phyloP scores from a whole-genome alignment of 108 stramenopile genomes.

The Skeletonema potamos region DNA sequence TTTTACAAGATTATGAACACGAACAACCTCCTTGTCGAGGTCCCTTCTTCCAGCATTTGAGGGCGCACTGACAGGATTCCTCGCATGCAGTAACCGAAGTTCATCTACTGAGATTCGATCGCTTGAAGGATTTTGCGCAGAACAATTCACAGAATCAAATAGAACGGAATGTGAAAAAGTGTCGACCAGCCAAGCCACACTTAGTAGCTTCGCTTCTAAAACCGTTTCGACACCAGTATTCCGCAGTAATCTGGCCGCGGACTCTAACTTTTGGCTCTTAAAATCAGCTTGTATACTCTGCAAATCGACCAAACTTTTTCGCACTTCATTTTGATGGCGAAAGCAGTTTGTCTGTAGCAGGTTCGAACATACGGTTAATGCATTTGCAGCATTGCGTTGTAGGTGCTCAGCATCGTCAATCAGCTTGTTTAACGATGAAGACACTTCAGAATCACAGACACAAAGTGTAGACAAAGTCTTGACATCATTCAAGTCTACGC shows the following conservation, averaged over 20 bases:
- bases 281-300: conserved; percentile 40
- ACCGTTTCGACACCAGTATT: conserved; percentile 27
- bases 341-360: conserved; percentile 43
- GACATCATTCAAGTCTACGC: conserved; percentile 14
- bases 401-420: conserved; percentile 51
- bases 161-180: conserved; percentile 18
- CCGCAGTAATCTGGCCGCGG: conserved; percentile 28
- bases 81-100: conserved; percentile 19
- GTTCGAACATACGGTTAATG: conserved; percentile 33
- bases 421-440: conserved; percentile 18
- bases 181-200: conserved; percentile 65
- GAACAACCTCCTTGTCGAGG: conserved; percentile 50
- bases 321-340: conserved; percentile 43
- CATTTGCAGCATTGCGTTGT: conserved; percentile 25
- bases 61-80: conserved; percentile 10
- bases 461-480: conserved; percentile 22
- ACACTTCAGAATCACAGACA: background rate
- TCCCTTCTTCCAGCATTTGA: conserved; percentile 14
- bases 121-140: background rate
- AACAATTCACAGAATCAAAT: background rate
- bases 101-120: conserved; percentile 25
- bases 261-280: conserved; percentile 23
- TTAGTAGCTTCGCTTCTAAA: conserved; percentile 44
- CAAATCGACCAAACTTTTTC: conserved; percentile 37
- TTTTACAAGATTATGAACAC: conserved; percentile 46